phyloP scores from a whole-genome alignment of 192 early-diverging fungal species.

The Neocallimastix lanati region DNA sequence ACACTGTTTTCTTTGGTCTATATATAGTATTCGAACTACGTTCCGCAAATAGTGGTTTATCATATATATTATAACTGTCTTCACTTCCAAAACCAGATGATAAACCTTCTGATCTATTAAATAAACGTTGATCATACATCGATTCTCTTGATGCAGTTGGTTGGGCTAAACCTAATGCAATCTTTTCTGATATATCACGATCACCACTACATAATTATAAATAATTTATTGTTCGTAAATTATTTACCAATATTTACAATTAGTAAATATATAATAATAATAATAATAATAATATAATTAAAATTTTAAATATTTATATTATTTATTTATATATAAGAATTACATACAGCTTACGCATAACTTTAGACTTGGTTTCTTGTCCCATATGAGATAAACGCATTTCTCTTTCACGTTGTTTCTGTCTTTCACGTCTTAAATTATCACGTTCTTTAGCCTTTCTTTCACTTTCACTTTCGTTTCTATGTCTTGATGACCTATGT shows the following conservation, averaged over 20 bases:
- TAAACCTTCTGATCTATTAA: constrained; percentile 77
- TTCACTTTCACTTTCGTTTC: constrained; percentile 35
- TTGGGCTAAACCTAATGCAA: constrained; percentile 88
- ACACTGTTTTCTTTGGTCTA: constrained; percentile 39
- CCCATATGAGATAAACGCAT: constrained; percentile 76
- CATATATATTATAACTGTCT: constrained; percentile 83
- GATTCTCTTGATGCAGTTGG: constrained; percentile 75
- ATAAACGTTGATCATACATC: constrained; percentile 86
- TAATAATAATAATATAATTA: too few species aligned
- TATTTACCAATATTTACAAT: constrained; percentile 1
- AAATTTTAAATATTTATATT: too few species aligned
- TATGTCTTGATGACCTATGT: constrained; percentile 20
- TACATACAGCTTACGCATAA: constrained; percentile 25
- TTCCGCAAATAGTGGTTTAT: constrained; percentile 79
- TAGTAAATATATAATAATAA: too few species aligned
- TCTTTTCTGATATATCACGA: constrained; percentile 96
- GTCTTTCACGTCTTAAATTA: constrained; percentile 60
- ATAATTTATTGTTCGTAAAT: neutral
- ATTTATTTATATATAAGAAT: neutral
- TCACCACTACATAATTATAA: constrained; percentile 16
- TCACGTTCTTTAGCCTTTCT: constrained; percentile 58
- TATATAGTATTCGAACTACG: constrained; percentile 57
- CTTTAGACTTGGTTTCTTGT: constrained; percentile 63
- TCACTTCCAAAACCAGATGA: constrained; percentile 75
- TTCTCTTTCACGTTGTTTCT: constrained; percentile 72